A percentile compares a stretch with the other conserved stretches of the same genome.
Conservation (phyloP, 169 alveolate species). For the Cryptosporidium bovis region DNA sequence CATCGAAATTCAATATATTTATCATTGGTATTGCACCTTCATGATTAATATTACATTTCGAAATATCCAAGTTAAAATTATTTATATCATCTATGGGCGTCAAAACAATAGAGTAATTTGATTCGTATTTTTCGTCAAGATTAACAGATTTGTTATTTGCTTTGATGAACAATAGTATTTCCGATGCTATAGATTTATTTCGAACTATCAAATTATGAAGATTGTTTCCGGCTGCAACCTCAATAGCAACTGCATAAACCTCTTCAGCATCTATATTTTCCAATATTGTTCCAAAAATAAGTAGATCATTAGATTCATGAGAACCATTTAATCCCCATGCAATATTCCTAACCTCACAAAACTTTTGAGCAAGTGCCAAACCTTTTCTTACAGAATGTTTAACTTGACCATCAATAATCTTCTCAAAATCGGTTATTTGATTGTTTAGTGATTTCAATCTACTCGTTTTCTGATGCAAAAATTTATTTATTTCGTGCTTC, state of each 20-base stretch:
- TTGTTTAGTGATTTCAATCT: background rate
- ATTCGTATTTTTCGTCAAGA: background rate
- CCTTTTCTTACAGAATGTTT: conserved; percentile 46
- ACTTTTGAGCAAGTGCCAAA: conserved; percentile 25
- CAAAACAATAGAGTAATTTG: conserved; percentile 38
- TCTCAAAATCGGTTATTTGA: conserved; percentile 16
- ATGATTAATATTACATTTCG: background rate
- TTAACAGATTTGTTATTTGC: background rate
- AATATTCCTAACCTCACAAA: conserved; percentile 1
- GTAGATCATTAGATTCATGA: background rate
- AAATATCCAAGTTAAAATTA: background rate
- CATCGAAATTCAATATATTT: conserved; percentile 30
- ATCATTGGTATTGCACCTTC: conserved; percentile 61
- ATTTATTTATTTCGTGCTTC: conserved; percentile 48
- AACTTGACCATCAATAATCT: background rate
- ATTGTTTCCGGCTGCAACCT: conserved; percentile 68
- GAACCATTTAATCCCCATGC: conserved; percentile 7
- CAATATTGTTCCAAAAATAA: conserved; percentile 32
- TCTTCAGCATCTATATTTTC: conserved; percentile 61
- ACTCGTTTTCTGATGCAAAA: conserved; percentile 15
- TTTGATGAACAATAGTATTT: conserved; percentile 5
- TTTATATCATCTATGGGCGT: conserved; percentile 45
- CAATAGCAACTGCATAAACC: conserved; percentile 41
- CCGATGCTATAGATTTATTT: conserved; percentile 36
- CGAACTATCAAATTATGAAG: conserved; percentile 44